Evolutionary conservation across 257 asterid genomes (phyloP).

Genomic region (Mitragyna speciosa): DNA sequence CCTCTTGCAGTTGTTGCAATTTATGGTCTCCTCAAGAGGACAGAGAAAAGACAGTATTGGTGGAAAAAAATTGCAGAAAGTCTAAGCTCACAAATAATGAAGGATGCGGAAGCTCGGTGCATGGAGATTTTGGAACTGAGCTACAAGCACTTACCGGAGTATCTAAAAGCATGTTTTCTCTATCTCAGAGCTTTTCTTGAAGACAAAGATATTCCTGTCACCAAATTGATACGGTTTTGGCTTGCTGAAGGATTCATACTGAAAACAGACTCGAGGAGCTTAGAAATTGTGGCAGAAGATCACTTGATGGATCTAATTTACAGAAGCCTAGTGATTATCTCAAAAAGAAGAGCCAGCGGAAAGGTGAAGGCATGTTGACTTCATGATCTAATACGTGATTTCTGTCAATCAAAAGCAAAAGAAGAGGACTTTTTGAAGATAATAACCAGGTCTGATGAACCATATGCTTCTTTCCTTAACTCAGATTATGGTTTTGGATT

Average conservation of each 20-base stretch:
- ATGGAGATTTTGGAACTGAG: conserved; percentile 10
- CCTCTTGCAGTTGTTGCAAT: conserved; percentile 22
- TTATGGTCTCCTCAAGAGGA: conserved; percentile 7
- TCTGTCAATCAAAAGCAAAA: neutral
- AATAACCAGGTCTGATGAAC: neutral
- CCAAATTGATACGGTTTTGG: conserved; percentile 2
- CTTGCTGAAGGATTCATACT: conserved; percentile 1
- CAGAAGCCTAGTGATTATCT: conserved; percentile 1
- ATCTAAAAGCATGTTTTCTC: conserved; percentile 7
- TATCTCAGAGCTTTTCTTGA: conserved; percentile 6
- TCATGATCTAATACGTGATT: conserved; percentile 11
- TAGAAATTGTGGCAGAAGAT: neutral
- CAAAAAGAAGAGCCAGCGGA: conserved; percentile 6
- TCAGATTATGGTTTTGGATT: neutral
- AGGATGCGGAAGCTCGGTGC: conserved; percentile 7
- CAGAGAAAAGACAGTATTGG: neutral
- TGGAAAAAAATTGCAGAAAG: conserved; percentile 1
- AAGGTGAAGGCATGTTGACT: conserved; percentile 6
- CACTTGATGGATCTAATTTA: conserved; percentile 4
- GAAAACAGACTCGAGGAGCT: neutral
- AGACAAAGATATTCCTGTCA: conserved; percentile 4
- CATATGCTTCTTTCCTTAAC: neutral
- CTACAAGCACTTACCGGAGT: conserved; percentile 8
- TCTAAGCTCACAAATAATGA: neutral
- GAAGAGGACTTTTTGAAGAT: neutral